Conservation (phyloP, 352 stramenopile genomes). For the Phytophthora capsici region DNA sequence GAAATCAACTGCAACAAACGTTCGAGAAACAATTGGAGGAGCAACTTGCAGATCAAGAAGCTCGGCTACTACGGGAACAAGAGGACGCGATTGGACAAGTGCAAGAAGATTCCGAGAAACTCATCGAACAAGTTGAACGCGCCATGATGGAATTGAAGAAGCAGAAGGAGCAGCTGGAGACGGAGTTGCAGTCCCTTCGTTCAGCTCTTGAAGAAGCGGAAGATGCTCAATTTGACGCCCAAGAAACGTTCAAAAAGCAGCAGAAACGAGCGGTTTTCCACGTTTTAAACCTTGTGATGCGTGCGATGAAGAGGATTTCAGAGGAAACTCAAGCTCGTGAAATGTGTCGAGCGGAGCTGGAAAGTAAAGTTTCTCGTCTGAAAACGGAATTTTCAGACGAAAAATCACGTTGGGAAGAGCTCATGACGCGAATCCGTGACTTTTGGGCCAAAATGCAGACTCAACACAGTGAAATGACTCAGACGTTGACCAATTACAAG, state of each 20-base stretch:
- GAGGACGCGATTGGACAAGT: slow-evolving; percentile 80
- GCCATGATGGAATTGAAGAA: slow-evolving; percentile 76
- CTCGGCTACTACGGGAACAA: slow-evolving; percentile 54
- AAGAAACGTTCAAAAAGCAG: slow-evolving; percentile 62
- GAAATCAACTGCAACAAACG: slow-evolving; percentile 40
- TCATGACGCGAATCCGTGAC: slow-evolving; percentile 36
- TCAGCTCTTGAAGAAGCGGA: slow-evolving; percentile 72
- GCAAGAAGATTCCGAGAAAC: slow-evolving; percentile 79
- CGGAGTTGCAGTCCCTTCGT: slow-evolving; percentile 57
- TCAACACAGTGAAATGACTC: slow-evolving; percentile 64
- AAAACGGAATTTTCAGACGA: slow-evolving; percentile 29
- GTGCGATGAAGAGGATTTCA: slow-evolving; percentile 50
- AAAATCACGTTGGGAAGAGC: slow-evolving; percentile 38
- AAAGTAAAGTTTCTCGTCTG: slow-evolving; percentile 17
- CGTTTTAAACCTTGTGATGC: slow-evolving; percentile 44
- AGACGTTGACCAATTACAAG: slow-evolving; percentile 84
- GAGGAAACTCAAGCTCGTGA: slow-evolving; percentile 27
- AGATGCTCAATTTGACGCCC: slow-evolving; percentile 72
- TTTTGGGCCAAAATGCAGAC: slow-evolving; percentile 44
- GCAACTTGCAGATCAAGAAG: slow-evolving; percentile 56
- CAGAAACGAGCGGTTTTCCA: slow-evolving; percentile 68
- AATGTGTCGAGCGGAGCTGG: slow-evolving; percentile 27
- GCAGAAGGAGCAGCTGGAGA: slow-evolving; percentile 75
- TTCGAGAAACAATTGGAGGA: slow-evolving; percentile 39
- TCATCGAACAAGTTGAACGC: slow-evolving; percentile 79